Percentiles rank a stretch among this genome's conserved stretches.
phyloP scores from a whole-genome alignment of 345 rosid genomes.

The Camelina laxa region DNA sequence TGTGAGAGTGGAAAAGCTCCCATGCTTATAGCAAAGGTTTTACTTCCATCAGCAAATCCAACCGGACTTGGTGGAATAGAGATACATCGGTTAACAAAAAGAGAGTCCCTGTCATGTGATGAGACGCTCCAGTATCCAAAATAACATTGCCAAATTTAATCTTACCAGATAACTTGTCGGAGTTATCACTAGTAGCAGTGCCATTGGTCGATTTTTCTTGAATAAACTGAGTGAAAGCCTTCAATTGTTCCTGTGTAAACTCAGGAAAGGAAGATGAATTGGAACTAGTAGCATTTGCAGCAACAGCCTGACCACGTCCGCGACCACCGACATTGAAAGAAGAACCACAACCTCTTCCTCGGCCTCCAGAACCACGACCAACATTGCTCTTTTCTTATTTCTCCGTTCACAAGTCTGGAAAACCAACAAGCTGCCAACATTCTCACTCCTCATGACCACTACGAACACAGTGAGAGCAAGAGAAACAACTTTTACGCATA shows the following conservation, averaged over 20 bases:
- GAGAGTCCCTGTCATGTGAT: neutral
- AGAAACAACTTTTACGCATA: no score
- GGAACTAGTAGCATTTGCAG: neutral
- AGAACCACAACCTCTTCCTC: neutral
- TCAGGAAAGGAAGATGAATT: neutral
- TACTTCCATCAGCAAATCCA: no score
- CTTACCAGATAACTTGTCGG: neutral
- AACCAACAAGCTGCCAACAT: no score
- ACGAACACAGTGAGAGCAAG: neutral
- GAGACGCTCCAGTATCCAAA: neutral
- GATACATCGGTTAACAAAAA: neutral
- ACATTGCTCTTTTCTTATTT: no score
- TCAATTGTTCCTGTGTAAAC: neutral
- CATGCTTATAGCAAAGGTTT: no score
- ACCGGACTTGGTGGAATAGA: neutral
- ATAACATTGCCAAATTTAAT: neutral
- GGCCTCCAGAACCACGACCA: neutral
- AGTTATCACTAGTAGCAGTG: neutral
- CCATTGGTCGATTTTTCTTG: neutral
- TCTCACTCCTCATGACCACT: neutral
- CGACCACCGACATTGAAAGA: neutral
- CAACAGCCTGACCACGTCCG: no score
- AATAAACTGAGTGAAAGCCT: neutral
- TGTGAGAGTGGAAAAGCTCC: no score
- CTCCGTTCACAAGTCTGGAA: neutral